Evolutionary conservation across 2,329 filamentous ascomycete genomes (phyloP).

Genomic region (Pleomassaria siparia): DNA sequence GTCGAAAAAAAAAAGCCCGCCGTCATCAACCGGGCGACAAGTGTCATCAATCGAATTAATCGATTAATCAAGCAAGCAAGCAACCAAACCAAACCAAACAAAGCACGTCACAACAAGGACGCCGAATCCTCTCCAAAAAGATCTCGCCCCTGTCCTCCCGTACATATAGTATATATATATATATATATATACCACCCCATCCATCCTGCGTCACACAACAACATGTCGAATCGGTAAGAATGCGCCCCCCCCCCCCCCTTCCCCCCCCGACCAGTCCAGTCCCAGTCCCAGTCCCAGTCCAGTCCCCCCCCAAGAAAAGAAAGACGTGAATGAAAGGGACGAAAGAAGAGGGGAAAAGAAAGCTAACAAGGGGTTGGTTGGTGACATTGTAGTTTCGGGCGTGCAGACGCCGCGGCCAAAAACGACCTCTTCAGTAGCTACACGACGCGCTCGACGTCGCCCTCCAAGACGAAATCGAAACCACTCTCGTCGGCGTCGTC

Average conservation of each 20-base stretch:
- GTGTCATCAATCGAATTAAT: slow-evolving; percentile 14
- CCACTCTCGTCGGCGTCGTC: slow-evolving; percentile 18
- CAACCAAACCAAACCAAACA: neutral
- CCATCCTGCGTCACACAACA: neutral
- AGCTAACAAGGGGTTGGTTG: no score
- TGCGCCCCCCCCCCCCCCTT: neutral
- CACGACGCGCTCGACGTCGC: slow-evolving; percentile 40
- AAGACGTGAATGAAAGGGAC: neutral
- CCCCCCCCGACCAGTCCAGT: no score
- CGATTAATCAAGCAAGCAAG: no score
- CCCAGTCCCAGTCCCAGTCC: no score
- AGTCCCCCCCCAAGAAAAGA: neutral
- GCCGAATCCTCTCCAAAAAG: no score
- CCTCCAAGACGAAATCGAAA: slow-evolving; percentile 36
- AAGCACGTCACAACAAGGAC: no score
- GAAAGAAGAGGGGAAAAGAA: neutral
- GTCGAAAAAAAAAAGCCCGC: slow-evolving; percentile 14
- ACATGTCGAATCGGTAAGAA: slow-evolving; percentile 5
- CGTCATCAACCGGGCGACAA: slow-evolving; percentile 14
- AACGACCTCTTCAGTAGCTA: slow-evolving; percentile 46
- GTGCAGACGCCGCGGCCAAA: slow-evolving; percentile 27
- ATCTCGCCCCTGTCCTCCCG: no score
- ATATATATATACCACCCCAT: no score
- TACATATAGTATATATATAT: no score
- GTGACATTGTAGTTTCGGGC: slow-evolving; percentile 28